Conservation (phyloP, 495 filamentous ascomycete genomes). For the Bathelium albidoporum region DNA sequence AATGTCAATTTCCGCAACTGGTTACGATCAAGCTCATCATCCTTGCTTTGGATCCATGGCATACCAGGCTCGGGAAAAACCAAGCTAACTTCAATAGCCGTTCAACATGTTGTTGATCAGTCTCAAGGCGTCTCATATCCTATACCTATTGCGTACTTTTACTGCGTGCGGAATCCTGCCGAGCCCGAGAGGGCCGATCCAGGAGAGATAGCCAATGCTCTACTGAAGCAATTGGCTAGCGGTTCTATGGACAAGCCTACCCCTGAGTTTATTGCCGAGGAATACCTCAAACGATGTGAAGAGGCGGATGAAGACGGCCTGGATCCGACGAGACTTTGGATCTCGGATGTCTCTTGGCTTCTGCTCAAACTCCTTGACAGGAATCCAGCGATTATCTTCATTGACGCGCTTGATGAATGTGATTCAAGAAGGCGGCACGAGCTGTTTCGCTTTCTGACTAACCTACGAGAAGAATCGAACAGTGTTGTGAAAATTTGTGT, state of each 20-base stretch:
- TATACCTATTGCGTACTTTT: slow-evolving; percentile 20
- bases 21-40: not conserved
- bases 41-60: not conserved
- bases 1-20: not conserved
- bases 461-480: not conserved
- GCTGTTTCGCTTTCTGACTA: not conserved
- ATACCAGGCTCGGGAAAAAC: slow-evolving; percentile 7
- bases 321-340: not conserved
- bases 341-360: not conserved
- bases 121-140: not conserved
- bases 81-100: slow-evolving; percentile 7
- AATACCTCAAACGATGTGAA: not conserved
- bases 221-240: slow-evolving; percentile 21
- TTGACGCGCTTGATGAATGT: not conserved
- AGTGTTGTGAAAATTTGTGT: not conserved
- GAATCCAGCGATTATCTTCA: not conserved
- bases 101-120: not conserved
- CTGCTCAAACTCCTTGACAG: not conserved
- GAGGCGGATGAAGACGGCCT: not conserved
- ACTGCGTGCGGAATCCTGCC: slow-evolving; percentile 21
- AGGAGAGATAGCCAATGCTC: slow-evolving; percentile 21
- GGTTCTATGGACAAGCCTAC: not conserved
- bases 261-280: not conserved
- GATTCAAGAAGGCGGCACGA: not conserved
- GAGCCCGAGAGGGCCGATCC: slow-evolving; percentile 24